A percentile compares a stretch with the other conserved stretches of the same genome.
These are phyloP conservation scores for Botrytis tulipae DNA, from an alignment of 2,329 filamentous ascomycete genomes.

Conservation along the genomic window DNA sequence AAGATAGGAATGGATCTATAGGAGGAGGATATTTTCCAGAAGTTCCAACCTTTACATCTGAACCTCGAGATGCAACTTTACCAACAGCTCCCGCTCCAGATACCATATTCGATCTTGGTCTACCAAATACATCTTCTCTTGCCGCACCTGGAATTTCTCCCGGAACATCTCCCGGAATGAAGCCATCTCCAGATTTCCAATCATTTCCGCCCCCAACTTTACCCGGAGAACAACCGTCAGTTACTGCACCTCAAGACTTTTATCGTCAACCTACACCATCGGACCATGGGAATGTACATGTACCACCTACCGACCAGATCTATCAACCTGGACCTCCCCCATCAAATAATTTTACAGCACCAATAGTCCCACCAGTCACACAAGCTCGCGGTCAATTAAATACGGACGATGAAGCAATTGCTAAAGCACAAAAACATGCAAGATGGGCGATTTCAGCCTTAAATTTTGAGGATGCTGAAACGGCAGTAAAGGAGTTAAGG, in stretches of 20 bases:
- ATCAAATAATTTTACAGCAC: slow-evolving; percentile 25
- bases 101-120: slow-evolving; percentile 29
- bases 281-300: slow-evolving; percentile 32
- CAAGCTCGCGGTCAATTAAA: slow-evolving; percentile 44
- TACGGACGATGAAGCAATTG: slow-evolving; percentile 68
- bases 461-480: slow-evolving; percentile 93
- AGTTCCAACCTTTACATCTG: slow-evolving; percentile 41
- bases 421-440: slow-evolving; percentile 88
- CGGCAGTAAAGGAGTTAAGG: slow-evolving; percentile 80
- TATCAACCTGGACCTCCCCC: slow-evolving; percentile 25
- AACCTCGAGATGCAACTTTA: slow-evolving; percentile 30
- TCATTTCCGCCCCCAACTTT: slow-evolving; percentile 39
- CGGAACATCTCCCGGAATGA: slow-evolving; percentile 27
- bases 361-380: slow-evolving; percentile 18
- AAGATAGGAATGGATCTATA: slow-evolving; percentile 47
- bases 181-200: slow-evolving; percentile 35
- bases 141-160: slow-evolving; percentile 29
- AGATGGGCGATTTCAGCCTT: slow-evolving; percentile 95
- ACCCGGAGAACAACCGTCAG: slow-evolving; percentile 19
- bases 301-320: slow-evolving; percentile 30
- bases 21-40: slow-evolving; percentile 59
- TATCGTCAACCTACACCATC: slow-evolving; percentile 35
- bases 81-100: slow-evolving; percentile 35
- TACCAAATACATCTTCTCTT: slow-evolving; percentile 33
- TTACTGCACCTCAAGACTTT: slow-evolving; percentile 39